Percentiles rank a stretch among this genome's conserved stretches.
Evolutionary conservation across 169 alveolate species (phyloP).

Genomic region (Cyclospora cayetanensis): DNA sequence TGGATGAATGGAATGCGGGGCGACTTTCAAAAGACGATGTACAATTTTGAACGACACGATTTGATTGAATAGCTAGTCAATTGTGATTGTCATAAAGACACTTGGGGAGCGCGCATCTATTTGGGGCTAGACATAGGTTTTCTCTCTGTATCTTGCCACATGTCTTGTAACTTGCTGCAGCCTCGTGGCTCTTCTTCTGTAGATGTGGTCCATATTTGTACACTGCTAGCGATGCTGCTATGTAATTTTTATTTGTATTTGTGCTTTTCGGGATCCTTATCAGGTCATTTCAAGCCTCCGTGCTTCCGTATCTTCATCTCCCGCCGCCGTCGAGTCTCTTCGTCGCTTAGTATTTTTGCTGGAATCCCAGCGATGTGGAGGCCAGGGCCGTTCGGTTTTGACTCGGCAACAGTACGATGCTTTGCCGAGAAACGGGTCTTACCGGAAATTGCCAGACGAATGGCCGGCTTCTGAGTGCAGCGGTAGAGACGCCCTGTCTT

Average conservation of each 20-base stretch:
- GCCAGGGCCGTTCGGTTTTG: not conserved
- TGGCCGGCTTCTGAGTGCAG: constrained; percentile 20
- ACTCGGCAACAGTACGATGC: constrained; percentile 43
- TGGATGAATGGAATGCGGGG: constrained; percentile 69
- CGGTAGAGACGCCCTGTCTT: constrained; percentile 52
- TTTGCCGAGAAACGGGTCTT: constrained; percentile 51
- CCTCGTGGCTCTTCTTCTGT: too few relatives aligned
- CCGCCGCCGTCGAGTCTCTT: not conserved
- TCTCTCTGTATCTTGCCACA: too few relatives aligned
- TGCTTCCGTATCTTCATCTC: not conserved
- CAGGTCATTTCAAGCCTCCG: not conserved
- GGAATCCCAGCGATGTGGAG: not conserved
- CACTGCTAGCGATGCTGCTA: too few relatives aligned
- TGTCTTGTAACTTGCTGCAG: too few relatives aligned
- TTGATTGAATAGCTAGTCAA: too few relatives aligned
- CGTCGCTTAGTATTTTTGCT: not conserved
- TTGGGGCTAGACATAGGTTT: too few relatives aligned
- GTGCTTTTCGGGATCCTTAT: not conserved
- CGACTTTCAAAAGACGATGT: constrained; percentile 18
- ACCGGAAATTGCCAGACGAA: constrained; percentile 55
- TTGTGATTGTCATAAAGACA: too few relatives aligned
- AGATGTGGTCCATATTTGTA: too few relatives aligned
- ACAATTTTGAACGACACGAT: too few relatives aligned
- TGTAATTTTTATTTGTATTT: too few relatives aligned
- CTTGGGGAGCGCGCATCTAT: too few relatives aligned